Evolutionary conservation across 768 basidiomycete genomes (phyloP).

Genomic region (Phaeolepiota aurea): DNA sequence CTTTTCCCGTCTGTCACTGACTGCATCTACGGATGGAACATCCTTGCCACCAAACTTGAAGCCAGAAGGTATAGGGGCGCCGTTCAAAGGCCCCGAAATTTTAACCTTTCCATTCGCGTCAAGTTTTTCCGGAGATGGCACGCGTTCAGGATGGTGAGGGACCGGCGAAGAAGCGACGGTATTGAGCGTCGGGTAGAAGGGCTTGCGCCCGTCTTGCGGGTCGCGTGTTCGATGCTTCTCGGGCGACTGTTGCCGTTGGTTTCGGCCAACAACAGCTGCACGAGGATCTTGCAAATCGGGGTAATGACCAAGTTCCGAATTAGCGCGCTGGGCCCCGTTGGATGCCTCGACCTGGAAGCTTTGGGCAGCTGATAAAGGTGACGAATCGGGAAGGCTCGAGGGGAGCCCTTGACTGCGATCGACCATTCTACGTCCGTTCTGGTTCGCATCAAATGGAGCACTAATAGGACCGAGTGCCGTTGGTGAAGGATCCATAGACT

Average conservation of each 20-base stretch:
- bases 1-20: constrained; percentile 77
- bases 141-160: constrained; percentile 30
- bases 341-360: constrained; percentile 28
- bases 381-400: constrained; percentile 44
- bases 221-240: constrained; percentile 48
- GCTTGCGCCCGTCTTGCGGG: constrained; percentile 45
- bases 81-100: constrained; percentile 85
- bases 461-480: constrained; percentile 26
- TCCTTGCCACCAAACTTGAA: constrained; percentile 89
- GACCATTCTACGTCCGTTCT: constrained; percentile 27
- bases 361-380: constrained; percentile 55
- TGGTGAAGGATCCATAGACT: constrained; percentile 40
- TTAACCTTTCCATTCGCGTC: constrained; percentile 63
- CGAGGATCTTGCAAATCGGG: constrained; percentile 45
- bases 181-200: constrained; percentile 54
- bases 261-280: constrained; percentile 10
- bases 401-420: constrained; percentile 38
- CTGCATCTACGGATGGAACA: constrained; percentile 28
- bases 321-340: constrained; percentile 47
- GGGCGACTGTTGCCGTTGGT: constrained; percentile 38
- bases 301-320: constrained; percentile 80
- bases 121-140: constrained; percentile 42
- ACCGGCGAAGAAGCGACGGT: constrained; percentile 40
- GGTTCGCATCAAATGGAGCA: constrained; percentile 22
- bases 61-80: constrained; percentile 77